phyloP scores from a whole-genome alignment of 1,284 basidiomycete genomes.

The Entoloma clypeatum region DNA sequence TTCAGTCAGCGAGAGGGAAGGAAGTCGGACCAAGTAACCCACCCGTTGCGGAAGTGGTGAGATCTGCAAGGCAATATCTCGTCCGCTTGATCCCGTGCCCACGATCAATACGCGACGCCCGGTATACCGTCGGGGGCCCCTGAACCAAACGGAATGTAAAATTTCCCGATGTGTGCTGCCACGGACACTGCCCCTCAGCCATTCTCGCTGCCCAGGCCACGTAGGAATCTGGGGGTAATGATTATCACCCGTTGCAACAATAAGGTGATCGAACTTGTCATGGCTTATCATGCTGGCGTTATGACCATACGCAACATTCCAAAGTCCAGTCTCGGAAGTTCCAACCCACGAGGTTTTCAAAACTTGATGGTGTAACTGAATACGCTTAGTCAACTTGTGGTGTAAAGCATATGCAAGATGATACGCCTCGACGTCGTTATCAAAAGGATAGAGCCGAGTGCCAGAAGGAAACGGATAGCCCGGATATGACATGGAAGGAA shows the following conservation, averaged over 20 bases:
- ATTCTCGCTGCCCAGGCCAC: constrained; percentile 46
- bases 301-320: constrained; percentile 37
- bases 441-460: constrained; percentile 48
- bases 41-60: constrained; percentile 40
- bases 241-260: constrained; percentile 53
- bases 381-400: constrained; percentile 36
- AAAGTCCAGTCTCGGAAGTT: constrained; percentile 26
- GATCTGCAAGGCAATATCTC: constrained; percentile 45
- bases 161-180: constrained; percentile 31
- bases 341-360: constrained; percentile 44
- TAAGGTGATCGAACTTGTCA: constrained; percentile 45
- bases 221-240: constrained; percentile 44
- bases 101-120: constrained; percentile 47
- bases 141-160: constrained; percentile 53
- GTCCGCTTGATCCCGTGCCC: constrained; percentile 48
- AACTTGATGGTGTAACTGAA: constrained; percentile 45
- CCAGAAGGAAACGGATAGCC: constrained; percentile 46
- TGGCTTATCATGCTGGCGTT: constrained; percentile 16
- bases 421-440: constrained; percentile 44
- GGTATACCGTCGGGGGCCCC: constrained; percentile 41
- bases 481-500: constrained; percentile 51
- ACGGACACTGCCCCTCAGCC: constrained; percentile 34
- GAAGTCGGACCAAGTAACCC: constrained; percentile 9
- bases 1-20: not conserved
- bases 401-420: constrained; percentile 40